These are phyloP conservation scores for Taxawa tesnikishii DNA, from an alignment of 2,329 filamentous ascomycete species.

Conservation along the genomic window DNA sequence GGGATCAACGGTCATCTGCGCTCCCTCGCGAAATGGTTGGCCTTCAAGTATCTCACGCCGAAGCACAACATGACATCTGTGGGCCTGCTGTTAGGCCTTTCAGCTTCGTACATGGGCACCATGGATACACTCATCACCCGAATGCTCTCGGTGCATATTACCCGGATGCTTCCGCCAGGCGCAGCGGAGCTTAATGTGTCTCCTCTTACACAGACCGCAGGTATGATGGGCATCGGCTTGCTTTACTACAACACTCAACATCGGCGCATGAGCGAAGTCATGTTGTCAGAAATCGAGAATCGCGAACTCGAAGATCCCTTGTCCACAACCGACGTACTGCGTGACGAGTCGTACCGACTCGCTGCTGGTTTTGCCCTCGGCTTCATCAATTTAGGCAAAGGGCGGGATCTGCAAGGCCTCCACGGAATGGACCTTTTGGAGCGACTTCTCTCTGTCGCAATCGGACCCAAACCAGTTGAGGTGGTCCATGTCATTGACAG, in stretches of 20 bases:
- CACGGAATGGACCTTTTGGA: constrained; percentile 92
- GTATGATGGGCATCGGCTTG: constrained; percentile 91
- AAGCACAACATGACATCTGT: constrained; percentile 99
- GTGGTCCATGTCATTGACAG: constrained; percentile 87
- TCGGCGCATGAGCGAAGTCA: constrained; percentile 95
- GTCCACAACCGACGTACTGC: constrained; percentile 59
- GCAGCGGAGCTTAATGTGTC: constrained; percentile 91
- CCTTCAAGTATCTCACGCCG: constrained; percentile 96
- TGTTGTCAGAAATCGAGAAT: constrained; percentile 94
- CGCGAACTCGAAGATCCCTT: constrained; percentile 63
- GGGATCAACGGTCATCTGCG: constrained; percentile 93
- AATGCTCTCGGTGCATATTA: constrained; percentile 88
- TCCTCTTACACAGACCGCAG: constrained; percentile 84
- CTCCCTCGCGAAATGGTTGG: constrained; percentile 90
- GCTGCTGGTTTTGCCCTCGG: constrained; percentile 89
- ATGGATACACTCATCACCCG: constrained; percentile 96
- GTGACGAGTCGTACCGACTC: constrained; percentile 91
- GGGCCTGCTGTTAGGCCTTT: constrained; percentile 80
- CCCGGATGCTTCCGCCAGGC: constrained; percentile 80
- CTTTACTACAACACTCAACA: constrained; percentile 94
- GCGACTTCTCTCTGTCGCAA: constrained; percentile 71
- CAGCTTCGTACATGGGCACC: constrained; percentile 87
- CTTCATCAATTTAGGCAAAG: constrained; percentile 88
- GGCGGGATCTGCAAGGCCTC: constrained; percentile 73
- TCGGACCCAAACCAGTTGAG: constrained; percentile 80